Conservation (phyloP, 768 basidiomycete species). For the Termitomyces sp. region DNA sequence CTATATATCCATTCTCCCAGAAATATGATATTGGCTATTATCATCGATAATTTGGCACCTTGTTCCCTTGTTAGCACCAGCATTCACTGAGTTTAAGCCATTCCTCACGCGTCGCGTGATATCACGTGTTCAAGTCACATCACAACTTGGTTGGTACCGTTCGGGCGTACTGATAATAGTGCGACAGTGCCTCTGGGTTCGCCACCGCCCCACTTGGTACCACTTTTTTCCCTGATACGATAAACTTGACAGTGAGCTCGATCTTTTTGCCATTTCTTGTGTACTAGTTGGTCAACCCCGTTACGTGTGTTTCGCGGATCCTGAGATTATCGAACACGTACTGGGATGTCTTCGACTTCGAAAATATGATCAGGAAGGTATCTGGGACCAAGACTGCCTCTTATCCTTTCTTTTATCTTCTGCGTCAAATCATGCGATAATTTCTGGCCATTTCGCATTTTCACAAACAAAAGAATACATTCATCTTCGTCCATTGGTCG, state of each 20-base stretch:
- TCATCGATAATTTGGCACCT: not conserved
- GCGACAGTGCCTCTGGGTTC: conserved; percentile 56
- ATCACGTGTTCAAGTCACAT: conserved; percentile 8
- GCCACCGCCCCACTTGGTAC: conserved; percentile 70
- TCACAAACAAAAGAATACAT: conserved; percentile 70
- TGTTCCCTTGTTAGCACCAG: too few species aligned
- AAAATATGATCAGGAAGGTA: conserved; percentile 71
- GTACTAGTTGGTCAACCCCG: conserved; percentile 34
- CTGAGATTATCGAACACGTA: conserved; percentile 25
- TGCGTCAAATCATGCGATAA: conserved; percentile 37
- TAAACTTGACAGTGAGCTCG: conserved; percentile 70
- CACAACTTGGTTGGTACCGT: not conserved
- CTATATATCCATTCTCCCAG: not conserved
- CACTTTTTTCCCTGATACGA: conserved; percentile 54
- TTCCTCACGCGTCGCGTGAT: not conserved
- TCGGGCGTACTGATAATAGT: conserved; percentile 36
- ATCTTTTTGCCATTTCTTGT: conserved; percentile 74
- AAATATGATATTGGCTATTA: not conserved
- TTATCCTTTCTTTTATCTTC: conserved; percentile 49
- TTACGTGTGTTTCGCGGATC: not conserved
- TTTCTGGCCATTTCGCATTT: conserved; percentile 36
- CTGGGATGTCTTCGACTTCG: conserved; percentile 58
- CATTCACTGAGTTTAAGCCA: not conserved
- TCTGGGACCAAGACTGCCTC: conserved; percentile 51
- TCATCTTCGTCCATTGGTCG: conserved; percentile 58